Evolutionary conservation across 2,329 filamentous ascomycete genomes (phyloP), one percentile per base, ranked within the genome.

Genomic region (Coniella vitis): DNA sequence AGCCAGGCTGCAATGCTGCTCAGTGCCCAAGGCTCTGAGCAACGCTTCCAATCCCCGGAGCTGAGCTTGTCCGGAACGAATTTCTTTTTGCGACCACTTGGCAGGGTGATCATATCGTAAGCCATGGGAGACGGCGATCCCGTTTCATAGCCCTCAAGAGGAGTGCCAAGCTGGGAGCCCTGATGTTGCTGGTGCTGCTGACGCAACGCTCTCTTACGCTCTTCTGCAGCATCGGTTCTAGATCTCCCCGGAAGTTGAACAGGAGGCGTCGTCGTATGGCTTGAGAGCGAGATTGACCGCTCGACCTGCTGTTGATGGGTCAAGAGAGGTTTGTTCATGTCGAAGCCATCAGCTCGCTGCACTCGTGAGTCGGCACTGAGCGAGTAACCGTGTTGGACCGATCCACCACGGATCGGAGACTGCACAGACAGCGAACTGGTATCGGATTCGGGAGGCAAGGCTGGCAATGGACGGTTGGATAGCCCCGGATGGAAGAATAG

Each of bases 401-500:
- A 66, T 47, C 69, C 73, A 13, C 16, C 34, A 54, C 64, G 68
- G 52, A 67, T 58, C 47, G 67, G 71, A 55, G 64, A 72, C 43
- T 73, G 70, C 0, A 70, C 60, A 32, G 73, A 74, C 48, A 76
- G 59, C 1, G 73, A 74, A 60, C 73, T 76, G 56, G 70, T 74
- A 51, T 88, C 87, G 2, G 81, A 83, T 7, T 74, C 78, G 37
- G 78, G 72, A 4, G 80, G 81, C 2, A 84, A 69, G 7, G 79
- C 79, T 56, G 70, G 87, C 61, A 72, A 84, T 66, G 67, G 90
- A 68, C 70, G 81, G 73, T 58, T 72, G 54, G 79, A 70, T 61
- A 90, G 81, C 35, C 88, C 88, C 16, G 90, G 90, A 60, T 97
- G 90, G 64, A 94, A 98, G 63, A 95, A 95, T 62, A 97, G 83